Base-by-base conservation (phyloP, 2,329 filamentous ascomycete genomes). In the Hypoxylon sp. region DNA sequence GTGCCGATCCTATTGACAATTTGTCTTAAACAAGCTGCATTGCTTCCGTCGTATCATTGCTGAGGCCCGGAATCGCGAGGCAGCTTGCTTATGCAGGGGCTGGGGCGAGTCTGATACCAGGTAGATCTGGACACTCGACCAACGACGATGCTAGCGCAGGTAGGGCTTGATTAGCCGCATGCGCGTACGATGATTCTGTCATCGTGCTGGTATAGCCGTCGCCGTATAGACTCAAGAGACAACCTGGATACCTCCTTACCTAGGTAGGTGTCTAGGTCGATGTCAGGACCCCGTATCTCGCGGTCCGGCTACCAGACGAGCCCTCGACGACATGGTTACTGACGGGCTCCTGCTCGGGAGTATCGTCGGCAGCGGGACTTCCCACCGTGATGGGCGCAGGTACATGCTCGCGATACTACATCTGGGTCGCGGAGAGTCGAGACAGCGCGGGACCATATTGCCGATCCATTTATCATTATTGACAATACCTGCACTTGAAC, bases 111-210 rank as follows among this genome's bases (percentile, higher is more conserved):
- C n/a, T n/a, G n/a, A n/a, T n/a, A 59, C 51, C 46, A 56, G 37
- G 58, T 58, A 26, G 37, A 56, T 58, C 35, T 43, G 48, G 42
- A 55, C 45, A 54, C 81, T 82, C 71, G 74, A 79, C 35, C 21
- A 51, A 49, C 56, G 55, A 53, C 20, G 40, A 56, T 26, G 35
- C 31, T 18, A 35, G 31, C 15, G 18, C 18, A 3, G 31, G n/a
- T 35, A 3, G 31, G n/a, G 29, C 10, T n/a, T n/a, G 18, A 72
- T 52, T 18, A 15, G 8, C 10, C 10, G 38, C 31, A 20, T 23
- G 50, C 10, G 38, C 31, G 18, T 23, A 51, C 38, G 35, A 46
- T 27, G 40, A 51, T n/a, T 48, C 48, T 50, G 33, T 29, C 48
- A 49, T 26, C 50, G 46, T 46, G 56, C 33, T 15, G 38, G 11